Evolutionary conservation across 2,329 filamentous ascomycete species (phyloP), one percentile per base, ranked within the genome.

Genomic region (Chrysosporium queenslandicum): DNA sequence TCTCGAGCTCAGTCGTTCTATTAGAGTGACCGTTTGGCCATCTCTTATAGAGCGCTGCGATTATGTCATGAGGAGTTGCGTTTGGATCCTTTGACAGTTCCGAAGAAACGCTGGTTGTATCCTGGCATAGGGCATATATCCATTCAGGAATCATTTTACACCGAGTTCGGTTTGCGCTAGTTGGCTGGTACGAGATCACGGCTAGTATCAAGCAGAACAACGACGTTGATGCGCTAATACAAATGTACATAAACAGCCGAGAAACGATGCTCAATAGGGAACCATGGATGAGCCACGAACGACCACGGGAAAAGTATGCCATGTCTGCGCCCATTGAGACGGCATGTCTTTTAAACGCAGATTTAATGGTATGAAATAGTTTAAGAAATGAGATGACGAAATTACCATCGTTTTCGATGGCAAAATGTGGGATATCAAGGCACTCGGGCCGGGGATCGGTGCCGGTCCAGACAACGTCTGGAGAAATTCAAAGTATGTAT

Each of bases 21-120:
- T 18, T 32, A 21, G 23, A 47, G 9, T 45, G 12, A 3, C 34
- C 36, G 8, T 46, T 46, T n/a, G n/a, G n/a, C 20, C 68, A 60
- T 32, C 61, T 58, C 8, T 68, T 71, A 55, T 79, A 85, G 0
- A 87, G 63, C n/a, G 68, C 67, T 41, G 80, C 72, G 62, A 78
- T 78, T 1, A 77, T 74, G 20, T 80, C 71, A 0, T 68, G 71
- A 0, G 82, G 80, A 0, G 75, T 59, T n/a, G 76, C 59, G 0
- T 67, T 65, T 0, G 80, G 77, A 50, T 83, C 68, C 25, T 71
- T 64, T 1, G 79, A 79, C 3, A 85, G 59, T 23, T 76, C 66
- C 0, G 78, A 76, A 27, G 74, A 82, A n/a, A 86, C 77, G 16
- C 75, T 83, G 30, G 76, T 68, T 14, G 64, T 58, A 11, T 67